phyloP scores from a whole-genome alignment of 768 basidiomycete species.

The Boletales sp. region DNA sequence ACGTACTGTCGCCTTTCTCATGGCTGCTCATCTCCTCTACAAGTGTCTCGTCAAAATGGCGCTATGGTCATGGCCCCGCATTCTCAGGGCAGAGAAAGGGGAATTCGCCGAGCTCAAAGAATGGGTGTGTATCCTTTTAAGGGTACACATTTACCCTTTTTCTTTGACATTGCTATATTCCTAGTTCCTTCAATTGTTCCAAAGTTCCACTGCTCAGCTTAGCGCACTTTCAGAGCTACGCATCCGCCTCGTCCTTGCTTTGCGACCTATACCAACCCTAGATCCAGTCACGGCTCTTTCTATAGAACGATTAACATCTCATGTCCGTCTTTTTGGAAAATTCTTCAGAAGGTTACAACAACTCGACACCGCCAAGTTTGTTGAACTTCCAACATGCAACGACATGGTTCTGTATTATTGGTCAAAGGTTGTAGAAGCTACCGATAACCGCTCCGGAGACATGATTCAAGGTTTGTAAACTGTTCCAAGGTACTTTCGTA shows the following conservation, averaged over 20 bases:
- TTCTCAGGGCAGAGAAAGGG: conserved; percentile 41
- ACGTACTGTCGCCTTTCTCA: conserved; percentile 44
- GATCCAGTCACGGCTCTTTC: conserved; percentile 41
- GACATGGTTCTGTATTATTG: conserved; percentile 78
- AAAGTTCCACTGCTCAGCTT: conserved; percentile 53
- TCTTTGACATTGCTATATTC: background rate
- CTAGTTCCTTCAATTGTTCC: conserved; percentile 63
- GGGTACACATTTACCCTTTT: background rate
- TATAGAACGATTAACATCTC: conserved; percentile 59
- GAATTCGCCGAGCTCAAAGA: conserved; percentile 42
- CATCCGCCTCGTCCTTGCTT: conserved; percentile 44
- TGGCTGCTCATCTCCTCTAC: conserved; percentile 64
- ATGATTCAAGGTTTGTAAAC: conserved; percentile 52
- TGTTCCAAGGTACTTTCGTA: background rate
- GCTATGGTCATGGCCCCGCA: conserved; percentile 64
- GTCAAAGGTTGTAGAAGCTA: conserved; percentile 74
- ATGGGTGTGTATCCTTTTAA: conserved; percentile 45
- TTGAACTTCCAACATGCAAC: conserved; percentile 56
- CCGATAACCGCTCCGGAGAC: conserved; percentile 43
- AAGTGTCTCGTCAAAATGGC: conserved; percentile 72
- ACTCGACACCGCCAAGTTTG: conserved; percentile 54
- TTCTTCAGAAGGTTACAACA: conserved; percentile 76
- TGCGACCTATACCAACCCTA: conserved; percentile 33
- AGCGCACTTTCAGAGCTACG: conserved; percentile 56
- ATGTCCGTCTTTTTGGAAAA: conserved; percentile 72